phyloP scores from a whole-genome alignment of 805 yeast genomes.

The Lipomyces japonicus region DNA sequence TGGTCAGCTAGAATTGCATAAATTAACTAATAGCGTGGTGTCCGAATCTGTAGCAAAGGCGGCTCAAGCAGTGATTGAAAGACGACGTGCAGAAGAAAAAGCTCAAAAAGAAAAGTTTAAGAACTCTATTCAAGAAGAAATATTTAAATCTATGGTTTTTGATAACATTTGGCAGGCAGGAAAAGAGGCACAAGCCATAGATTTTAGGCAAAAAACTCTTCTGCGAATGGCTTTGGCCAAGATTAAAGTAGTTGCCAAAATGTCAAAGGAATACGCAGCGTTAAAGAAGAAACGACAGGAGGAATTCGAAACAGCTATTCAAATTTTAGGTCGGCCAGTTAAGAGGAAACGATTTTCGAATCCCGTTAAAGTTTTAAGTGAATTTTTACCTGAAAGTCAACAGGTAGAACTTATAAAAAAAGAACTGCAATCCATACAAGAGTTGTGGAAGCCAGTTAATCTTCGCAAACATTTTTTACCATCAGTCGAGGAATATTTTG shows the following conservation, averaged over 20 bases:
- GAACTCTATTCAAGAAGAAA: conserved; percentile 45
- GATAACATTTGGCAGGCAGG: conserved; percentile 50
- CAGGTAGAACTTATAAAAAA: conserved; percentile 27
- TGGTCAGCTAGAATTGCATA: conserved; percentile 3
- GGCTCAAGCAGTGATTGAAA: conserved; percentile 15
- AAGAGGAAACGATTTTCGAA: conserved; percentile 8
- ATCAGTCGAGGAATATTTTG: conserved; percentile 35
- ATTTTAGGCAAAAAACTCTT: conserved; percentile 37
- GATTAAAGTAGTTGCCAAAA: conserved; percentile 37
- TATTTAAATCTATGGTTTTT: conserved; percentile 58
- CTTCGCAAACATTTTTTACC: conserved; percentile 39
- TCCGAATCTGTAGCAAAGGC: conserved; percentile 18
- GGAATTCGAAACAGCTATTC: conserved; percentile 36
- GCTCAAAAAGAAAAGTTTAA: conserved; percentile 35
- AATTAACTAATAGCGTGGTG: conserved; percentile 14
- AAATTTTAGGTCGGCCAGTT: conserved; percentile 23
- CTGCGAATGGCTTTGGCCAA: conserved; percentile 37
- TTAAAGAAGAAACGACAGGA: conserved; percentile 41
- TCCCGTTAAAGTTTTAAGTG: conserved; percentile 29
- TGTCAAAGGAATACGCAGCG: conserved; percentile 32
- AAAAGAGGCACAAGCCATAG: conserved; percentile 48
- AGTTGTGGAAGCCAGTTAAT: conserved; percentile 50
- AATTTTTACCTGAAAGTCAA: conserved; percentile 24
- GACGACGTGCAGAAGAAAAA: conserved; percentile 6
- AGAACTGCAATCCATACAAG: conserved; percentile 39